Conservation (phyloP, 1,139 yeast genomes). For the Saccharomyces uvarum region DNA sequence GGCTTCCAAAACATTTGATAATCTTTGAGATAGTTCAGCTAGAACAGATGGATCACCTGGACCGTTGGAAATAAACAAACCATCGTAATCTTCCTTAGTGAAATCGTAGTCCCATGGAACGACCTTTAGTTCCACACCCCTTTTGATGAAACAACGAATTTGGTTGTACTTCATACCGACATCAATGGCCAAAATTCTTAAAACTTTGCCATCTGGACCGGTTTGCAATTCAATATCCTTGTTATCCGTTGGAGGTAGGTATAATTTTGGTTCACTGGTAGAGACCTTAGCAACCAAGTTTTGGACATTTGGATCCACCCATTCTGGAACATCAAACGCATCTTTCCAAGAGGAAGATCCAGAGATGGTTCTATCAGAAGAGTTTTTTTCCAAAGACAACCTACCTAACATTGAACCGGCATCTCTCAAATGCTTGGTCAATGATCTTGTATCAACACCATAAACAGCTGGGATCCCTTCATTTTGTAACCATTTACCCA, state of each 20-base stretch:
- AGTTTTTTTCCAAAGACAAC: constrained; percentile 51
- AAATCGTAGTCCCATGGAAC: constrained; percentile 95
- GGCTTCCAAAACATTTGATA: constrained; percentile 51
- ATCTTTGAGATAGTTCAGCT: constrained; percentile 39
- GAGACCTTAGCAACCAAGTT: constrained; percentile 92
- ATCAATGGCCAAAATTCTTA: constrained; percentile 85
- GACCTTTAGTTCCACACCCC: constrained; percentile 93
- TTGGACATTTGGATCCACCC: constrained; percentile 86
- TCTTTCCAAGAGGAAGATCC: constrained; percentile 47
- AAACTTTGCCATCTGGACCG: constrained; percentile 63
- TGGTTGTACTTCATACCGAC: constrained; percentile 98
- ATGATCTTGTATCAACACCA: constrained; percentile 94
- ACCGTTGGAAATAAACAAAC: constrained; percentile 93
- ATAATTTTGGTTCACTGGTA: constrained; percentile 62
- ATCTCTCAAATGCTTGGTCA: constrained; percentile 88
- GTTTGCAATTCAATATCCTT: constrained; percentile 38
- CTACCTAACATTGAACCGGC: constrained; percentile 92
- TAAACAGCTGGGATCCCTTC: constrained; percentile 93
- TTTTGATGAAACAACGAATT: constrained; percentile 88
- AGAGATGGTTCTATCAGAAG: constrained; percentile 37
- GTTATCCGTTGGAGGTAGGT: constrained; percentile 49
- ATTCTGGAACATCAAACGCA: constrained; percentile 69
- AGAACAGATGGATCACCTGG: constrained; percentile 98
- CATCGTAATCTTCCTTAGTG: constrained; percentile 73
- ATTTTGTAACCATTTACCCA: constrained; percentile 88